Evolutionary conservation across 2,329 filamentous ascomycete species (phyloP).

Genomic region (Drechslerella coelobrocha): DNA sequence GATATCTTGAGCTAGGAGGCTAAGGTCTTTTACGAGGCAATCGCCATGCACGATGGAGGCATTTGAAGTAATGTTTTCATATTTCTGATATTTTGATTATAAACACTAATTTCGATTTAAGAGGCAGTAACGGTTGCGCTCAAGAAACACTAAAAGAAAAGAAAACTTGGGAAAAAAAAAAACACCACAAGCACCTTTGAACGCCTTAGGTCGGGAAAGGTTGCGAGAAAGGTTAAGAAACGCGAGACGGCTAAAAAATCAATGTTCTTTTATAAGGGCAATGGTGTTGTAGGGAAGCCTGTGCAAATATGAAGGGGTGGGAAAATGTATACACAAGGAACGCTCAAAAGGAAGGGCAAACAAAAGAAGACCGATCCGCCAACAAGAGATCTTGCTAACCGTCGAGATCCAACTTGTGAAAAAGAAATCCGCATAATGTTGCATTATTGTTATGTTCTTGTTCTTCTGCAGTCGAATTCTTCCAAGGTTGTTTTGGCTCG

Average conservation of each 20-base stretch:
- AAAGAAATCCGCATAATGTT: conserved; percentile 41
- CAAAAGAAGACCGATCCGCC: conserved; percentile 44
- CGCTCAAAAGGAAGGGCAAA: conserved; percentile 27
- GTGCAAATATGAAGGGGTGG: background rate
- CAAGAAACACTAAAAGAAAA: no score
- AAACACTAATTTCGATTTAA: no score
- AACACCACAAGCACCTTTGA: conserved; percentile 5
- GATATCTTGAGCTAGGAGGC: no score
- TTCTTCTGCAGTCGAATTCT: conserved; percentile 34
- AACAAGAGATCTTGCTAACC: conserved; percentile 43
- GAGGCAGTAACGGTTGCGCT: no score
- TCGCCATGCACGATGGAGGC: no score
- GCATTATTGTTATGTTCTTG: conserved; percentile 43
- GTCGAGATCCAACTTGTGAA: conserved; percentile 48
- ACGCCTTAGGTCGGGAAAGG: conserved; percentile 21
- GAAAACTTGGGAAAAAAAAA: no score
- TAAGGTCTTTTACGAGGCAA: no score
- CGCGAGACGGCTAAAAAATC: background rate
- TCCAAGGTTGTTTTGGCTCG: conserved; percentile 30
- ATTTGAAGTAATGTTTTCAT: no score
- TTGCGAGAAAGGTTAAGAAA: conserved; percentile 24
- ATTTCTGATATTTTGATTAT: no score
- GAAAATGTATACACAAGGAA: background rate
- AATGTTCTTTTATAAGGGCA: background rate
- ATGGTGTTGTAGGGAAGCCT: background rate